Evolutionary conservation across 73 alveolate species (phyloP).

Genomic region (Paramecium caudatum): DNA sequence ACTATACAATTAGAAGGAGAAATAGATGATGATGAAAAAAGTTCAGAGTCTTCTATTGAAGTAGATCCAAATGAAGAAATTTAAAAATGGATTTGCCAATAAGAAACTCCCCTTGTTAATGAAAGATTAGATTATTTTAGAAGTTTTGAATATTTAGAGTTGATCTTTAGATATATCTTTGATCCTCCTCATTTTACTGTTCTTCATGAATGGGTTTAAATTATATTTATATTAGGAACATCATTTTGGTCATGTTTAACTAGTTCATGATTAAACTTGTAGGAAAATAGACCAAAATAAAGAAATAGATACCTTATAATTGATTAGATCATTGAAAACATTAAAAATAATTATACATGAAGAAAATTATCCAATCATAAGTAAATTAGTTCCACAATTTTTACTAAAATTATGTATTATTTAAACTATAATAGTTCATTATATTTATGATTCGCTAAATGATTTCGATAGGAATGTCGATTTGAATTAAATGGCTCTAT

Average conservation of each 20-base stretch:
- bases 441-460: background rate
- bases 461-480: slow-evolving; percentile 11
- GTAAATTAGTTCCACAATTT: background rate
- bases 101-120: background rate
- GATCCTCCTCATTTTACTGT: background rate
- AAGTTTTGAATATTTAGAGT: background rate
- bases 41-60: background rate
- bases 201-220: slow-evolving; percentile 22
- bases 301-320: slow-evolving; percentile 1
- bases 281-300: background rate
- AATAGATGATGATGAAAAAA: background rate
- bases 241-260: background rate
- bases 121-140: slow-evolving; percentile 16
- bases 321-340: slow-evolving; percentile 18
- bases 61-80: slow-evolving; percentile 46
- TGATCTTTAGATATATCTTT: background rate
- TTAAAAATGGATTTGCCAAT: background rate
- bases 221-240: background rate
- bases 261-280: background rate
- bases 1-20: background rate
- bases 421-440: background rate
- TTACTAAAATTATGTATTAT: background rate
- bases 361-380: background rate
- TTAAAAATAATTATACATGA: background rate
- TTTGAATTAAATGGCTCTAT: background rate